Base-by-base conservation (phyloP, 129 eudicot species). In the Dittrichia graveolens region DNA sequence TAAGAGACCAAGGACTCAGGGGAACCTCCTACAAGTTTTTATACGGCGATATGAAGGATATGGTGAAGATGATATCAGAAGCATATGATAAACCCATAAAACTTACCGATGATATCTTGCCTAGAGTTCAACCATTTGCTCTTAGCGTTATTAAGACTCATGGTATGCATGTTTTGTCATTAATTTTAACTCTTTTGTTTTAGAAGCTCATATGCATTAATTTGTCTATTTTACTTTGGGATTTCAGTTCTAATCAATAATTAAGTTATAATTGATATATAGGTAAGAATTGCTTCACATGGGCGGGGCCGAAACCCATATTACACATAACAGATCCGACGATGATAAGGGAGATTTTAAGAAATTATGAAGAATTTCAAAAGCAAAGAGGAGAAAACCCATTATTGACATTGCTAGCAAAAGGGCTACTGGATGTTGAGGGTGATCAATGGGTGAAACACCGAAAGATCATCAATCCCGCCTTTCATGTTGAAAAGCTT, bases 81-180 rank as follows among this genome's bases (percentile, higher is more conserved):
- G 80, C 95, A n/a, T 69, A 84, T 83, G 56, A 69, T 6, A 79
- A 81, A 66, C 96, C 96, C 31, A 72, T 82, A 52, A 71, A 80
- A 31, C 67, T 81, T 1, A 65, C 56, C 16, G 87, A 85, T 67
- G 87, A 79, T 71, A 85, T 85, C 43, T 80, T 69, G 46, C 75
- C 84, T 5, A 81, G 87, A 1, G 91, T 88, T 16, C 78, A 81
- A 68, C 84, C 95, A 5, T 89, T 85, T 61, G 79, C 83, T n/a
- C 69, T 77, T 68, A 46, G n/a, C 40, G 12, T 54, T n/a, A 82
- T 89, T 37, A 73, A 81, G 11, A 76, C 79, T 79, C 75, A 83
- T 12, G 89, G 91, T 88, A 81, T 41, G 73, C 75, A 8, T 6
- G 1, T 31, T 13, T 35, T 24, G 31, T 24, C 31, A 24, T 24